Base-by-base conservation (phyloP, 2,329 filamentous ascomycete species). In the Dichotomopilus funicola region DNA sequence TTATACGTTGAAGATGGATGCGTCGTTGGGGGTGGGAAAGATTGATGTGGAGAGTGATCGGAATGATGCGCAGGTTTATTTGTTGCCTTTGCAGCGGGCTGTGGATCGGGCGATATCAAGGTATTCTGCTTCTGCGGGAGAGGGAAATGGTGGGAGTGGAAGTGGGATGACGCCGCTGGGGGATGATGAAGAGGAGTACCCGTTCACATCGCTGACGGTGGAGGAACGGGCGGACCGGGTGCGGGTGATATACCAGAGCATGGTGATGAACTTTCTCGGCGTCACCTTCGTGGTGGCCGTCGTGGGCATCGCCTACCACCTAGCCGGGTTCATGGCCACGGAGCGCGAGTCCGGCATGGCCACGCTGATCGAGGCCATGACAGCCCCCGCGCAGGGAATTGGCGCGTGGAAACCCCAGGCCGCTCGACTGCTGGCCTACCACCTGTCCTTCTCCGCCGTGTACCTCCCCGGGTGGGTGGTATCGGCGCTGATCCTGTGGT, bases 321-420 rank as follows among this genome's bases (percentile, higher is more conserved):
- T 95, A 55, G 89, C 89, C 0, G 91, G 91, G 7, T 84, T 91
- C 64, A 86, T 95, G 68, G 91, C 91, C 6, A 83, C 85, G 1
- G 91, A 96, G 71, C 78, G 91, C 54, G 91, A 96, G 73, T 77
- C 84, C 12, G 91, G 91, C 56, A 94, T 96, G 80, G 89, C 89
- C 4, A 88, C 91, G 60, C 76, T 96, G 34, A 83, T 96, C 44
- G 91, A 96, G 70, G 87, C 89, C 53, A 96, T 95, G 89, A 91
- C 94, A 77, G 87, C 89, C 0, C 19, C 19, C 3, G 19, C 19
- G 88, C 88, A 54, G 78, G 79, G 53, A 78, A 78, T 49, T 75
- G 81, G 44, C 2, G 19, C 19, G 19, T 95, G 89, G 89, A 78
- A 89, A 65, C 84, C 87, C 8, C 89, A 92, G 71, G 81, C 83